Percentiles rank a stretch among this genome's conserved stretches.
These are phyloP conservation scores for Verticillium tricorpus DNA, from an alignment of 2,329 filamentous ascomycete species.

Conservation along the genomic window DNA sequence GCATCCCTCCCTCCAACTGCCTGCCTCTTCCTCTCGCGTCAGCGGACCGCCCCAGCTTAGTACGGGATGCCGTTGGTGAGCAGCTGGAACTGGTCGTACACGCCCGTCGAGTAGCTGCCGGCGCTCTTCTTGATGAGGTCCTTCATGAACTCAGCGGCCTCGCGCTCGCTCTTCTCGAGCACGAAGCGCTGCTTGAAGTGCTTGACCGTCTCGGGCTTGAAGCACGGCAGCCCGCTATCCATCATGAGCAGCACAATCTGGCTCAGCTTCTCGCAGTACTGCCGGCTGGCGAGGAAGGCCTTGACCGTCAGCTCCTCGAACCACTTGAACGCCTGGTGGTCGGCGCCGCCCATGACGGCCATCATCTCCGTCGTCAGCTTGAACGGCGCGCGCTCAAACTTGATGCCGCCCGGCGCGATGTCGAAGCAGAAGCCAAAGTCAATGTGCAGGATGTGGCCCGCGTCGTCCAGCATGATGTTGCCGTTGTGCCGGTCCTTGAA, in stretches of 20 bases:
- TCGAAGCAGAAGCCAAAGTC: constrained; percentile 99
- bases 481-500: constrained; percentile 99
- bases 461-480: constrained; percentile 99
- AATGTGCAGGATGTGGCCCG: constrained; percentile 95
- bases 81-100: constrained; percentile 97
- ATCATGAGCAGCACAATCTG: constrained; percentile 94
- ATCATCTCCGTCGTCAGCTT: constrained; percentile 98
- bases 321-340: constrained; percentile 85
- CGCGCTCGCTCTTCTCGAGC: constrained; percentile 82
- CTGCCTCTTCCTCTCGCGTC: no score
- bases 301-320: constrained; percentile 98
- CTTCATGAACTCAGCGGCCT: constrained; percentile 92
- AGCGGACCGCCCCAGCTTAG: constrained; percentile 36
- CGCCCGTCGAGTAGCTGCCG: constrained; percentile 83
- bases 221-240: constrained; percentile 92
- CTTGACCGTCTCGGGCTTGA: constrained; percentile 91
- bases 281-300: constrained; percentile 82
- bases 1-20: no score
- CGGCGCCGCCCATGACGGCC: constrained; percentile 92
- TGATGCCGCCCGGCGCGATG: constrained; percentile 93
- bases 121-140: constrained; percentile 87
- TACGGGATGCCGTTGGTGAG: constrained; percentile 97
- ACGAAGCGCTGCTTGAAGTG: constrained; percentile 94
- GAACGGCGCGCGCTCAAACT: constrained; percentile 96
- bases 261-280: constrained; percentile 81